Percentiles rank a stretch among this genome's conserved stretches.
phyloP scores from a whole-genome alignment of 2,329 filamentous ascomycete species.

The Corniculantispora saksenae region DNA sequence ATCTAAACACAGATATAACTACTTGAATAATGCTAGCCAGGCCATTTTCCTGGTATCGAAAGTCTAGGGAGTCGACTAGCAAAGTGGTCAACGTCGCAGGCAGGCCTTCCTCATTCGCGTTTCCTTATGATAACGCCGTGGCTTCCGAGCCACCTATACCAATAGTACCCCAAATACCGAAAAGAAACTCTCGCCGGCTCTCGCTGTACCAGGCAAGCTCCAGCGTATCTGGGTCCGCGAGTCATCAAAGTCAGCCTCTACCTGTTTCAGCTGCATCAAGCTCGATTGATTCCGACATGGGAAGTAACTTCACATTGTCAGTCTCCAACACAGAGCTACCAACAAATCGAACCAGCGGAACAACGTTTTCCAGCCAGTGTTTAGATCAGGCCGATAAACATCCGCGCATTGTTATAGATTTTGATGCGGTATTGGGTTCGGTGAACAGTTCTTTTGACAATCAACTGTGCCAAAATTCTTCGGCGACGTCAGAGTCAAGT shows the following conservation, averaged over 20 bases:
- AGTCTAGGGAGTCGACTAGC: background rate
- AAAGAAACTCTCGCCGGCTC: background rate
- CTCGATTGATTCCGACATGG: background rate
- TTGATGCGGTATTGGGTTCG: background rate
- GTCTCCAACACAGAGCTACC: background rate
- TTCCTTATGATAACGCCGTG: background rate
- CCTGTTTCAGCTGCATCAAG: background rate
- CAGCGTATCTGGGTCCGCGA: background rate
- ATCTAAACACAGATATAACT: background rate
- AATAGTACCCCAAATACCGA: background rate
- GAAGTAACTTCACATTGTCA: background rate
- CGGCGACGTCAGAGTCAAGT: background rate
- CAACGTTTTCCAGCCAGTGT: background rate
- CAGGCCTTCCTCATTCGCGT: background rate
- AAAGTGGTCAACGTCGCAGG: background rate
- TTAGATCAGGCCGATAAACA: background rate
- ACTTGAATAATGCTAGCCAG: background rate
- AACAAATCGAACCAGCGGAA: background rate
- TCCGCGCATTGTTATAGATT: background rate
- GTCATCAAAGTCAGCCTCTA: background rate
- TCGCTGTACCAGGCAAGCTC: background rate
- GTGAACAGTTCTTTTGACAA: background rate
- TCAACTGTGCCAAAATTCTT: background rate
- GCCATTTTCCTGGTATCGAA: background rate
- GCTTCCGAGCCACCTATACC: background rate